Conservation (phyloP, 2,329 filamentous ascomycete genomes). For the Scopulariopsis brevicaulis region DNA sequence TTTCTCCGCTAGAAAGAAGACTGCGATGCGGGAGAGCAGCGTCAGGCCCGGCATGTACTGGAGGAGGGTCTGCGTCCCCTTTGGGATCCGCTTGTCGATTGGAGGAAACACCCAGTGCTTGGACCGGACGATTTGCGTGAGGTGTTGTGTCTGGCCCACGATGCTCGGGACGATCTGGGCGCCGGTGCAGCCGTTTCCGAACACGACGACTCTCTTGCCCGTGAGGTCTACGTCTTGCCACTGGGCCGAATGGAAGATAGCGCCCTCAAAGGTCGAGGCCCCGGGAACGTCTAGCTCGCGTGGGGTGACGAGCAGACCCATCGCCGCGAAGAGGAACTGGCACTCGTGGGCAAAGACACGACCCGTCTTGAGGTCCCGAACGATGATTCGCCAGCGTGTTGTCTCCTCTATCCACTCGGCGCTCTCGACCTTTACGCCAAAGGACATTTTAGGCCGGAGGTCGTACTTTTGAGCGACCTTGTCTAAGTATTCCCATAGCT, state of each 20-base stretch:
- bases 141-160: conserved; percentile 16
- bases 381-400: conserved; percentile 20
- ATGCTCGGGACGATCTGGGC: conserved; percentile 39
- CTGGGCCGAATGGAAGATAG: conserved; percentile 30
- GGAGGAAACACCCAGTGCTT: conserved; percentile 30
- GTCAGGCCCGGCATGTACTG: conserved; percentile 32
- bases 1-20: conserved; percentile 25
- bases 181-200: conserved; percentile 40
- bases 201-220: conserved; percentile 7
- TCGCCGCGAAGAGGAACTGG: conserved; percentile 24
- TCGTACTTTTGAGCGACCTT: conserved; percentile 34
- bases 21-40: conserved; percentile 25
- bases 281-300: conserved; percentile 32
- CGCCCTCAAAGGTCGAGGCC: conserved; percentile 35
- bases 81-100: conserved; percentile 12
- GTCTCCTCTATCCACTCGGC: conserved; percentile 25
- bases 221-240: conserved; percentile 23
- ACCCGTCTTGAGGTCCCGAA: conserved; percentile 14
- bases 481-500: conserved; percentile 47
- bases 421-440: conserved; percentile 22
- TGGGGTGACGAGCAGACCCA: conserved; percentile 21
- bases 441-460: conserved; percentile 23
- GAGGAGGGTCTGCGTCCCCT: conserved; percentile 20
- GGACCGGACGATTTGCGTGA: conserved; percentile 28
- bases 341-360: conserved; percentile 20